A percentile compares a stretch with the other conserved stretches of the same genome.
These are phyloP conservation scores for Rhodosporidiobolus odoratus DNA, from an alignment of 768 basidiomycete genomes.

Conservation along the genomic window DNA sequence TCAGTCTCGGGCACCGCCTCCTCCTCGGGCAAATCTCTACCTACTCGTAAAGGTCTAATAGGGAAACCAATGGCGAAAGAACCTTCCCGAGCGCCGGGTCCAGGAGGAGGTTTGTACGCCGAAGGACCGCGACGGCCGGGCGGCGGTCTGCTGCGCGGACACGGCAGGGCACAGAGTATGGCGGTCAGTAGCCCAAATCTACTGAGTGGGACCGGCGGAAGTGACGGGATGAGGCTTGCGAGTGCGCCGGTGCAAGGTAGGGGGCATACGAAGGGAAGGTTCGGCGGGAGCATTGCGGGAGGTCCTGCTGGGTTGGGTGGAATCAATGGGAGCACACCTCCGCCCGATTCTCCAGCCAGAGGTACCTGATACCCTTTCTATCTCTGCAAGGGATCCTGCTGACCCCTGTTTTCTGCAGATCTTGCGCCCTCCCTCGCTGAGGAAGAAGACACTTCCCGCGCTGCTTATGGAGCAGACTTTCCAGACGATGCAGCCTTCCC, in stretches of 20 bases:
- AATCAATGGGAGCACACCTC: background rate
- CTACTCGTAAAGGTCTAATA: conserved; percentile 37
- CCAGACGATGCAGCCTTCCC: conserved; percentile 27
- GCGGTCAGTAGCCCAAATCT: conserved; percentile 20
- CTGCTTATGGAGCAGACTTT: background rate
- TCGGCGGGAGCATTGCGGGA: conserved; percentile 16
- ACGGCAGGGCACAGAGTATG: conserved; percentile 28
- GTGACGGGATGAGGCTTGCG: background rate
- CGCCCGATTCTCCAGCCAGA: background rate
- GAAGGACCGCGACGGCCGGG: conserved; percentile 31
- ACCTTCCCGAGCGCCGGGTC: conserved; percentile 42
- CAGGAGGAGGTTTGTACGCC: conserved; percentile 16
- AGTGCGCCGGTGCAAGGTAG: conserved; percentile 1
- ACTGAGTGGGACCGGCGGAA: background rate
- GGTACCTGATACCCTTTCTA: background rate
- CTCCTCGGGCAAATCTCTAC: conserved; percentile 6
- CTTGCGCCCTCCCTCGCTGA: background rate
- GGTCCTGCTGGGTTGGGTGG: background rate
- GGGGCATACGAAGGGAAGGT: conserved; percentile 13
- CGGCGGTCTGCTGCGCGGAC: conserved; percentile 1
- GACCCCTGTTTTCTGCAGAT: background rate
- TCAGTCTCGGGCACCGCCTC: background rate
- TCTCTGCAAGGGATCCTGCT: background rate
- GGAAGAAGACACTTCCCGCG: background rate
- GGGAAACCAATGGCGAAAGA: conserved; percentile 53